Base-by-base conservation (phyloP, 2,329 filamentous ascomycete genomes). In the Hypoxylon sp. region DNA sequence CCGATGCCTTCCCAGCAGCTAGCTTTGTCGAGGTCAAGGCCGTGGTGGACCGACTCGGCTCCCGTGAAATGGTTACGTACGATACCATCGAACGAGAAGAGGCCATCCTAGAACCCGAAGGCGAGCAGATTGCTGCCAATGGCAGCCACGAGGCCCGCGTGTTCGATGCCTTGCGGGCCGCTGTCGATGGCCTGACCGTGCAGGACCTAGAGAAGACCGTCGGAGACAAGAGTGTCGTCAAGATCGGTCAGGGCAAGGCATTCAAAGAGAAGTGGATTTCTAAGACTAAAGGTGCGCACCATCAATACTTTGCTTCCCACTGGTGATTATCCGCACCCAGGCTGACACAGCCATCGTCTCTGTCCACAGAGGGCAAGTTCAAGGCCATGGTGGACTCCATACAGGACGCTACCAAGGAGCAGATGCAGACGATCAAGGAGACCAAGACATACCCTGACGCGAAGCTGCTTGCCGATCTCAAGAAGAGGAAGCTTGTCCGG, bases 161-260 rank as follows among this genome's bases (percentile, higher is more conserved):
- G 55, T 94, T 92, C 69, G 86, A 91, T 69, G 89, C 89, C 0
- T 79, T 94, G 55, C 82, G 84, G 66, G 79, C 83, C 64, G 88
- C 89, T 24, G 73, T 92, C 64, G 92, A 94, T 71, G 93, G 92
- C 18, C 81, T 97, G 74, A 89, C 90, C 64, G 89, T 98, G 58
- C 79, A 83, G 64, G 90, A 94, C 65, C 79, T 93, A 54, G 84
- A 88, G 76, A 80, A 79, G 72, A 79, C 79, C 51, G 87, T 94
- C 64, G 89, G 90, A 53, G 86, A 90, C 74, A 90, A 91, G 74
- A 87, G 79, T 43, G 88, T 85, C 40, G 82, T 88, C 46, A 94
- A 91, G 78, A 81, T 97, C 59, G 95, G 95, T n/a, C 90, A 95
- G 74, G 92, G 92, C 69, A 96, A 95, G 79, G 94, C 94, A 27